Conservation (phyloP, 2,329 filamentous ascomycete species). For the Plenodomus biglobosus region DNA sequence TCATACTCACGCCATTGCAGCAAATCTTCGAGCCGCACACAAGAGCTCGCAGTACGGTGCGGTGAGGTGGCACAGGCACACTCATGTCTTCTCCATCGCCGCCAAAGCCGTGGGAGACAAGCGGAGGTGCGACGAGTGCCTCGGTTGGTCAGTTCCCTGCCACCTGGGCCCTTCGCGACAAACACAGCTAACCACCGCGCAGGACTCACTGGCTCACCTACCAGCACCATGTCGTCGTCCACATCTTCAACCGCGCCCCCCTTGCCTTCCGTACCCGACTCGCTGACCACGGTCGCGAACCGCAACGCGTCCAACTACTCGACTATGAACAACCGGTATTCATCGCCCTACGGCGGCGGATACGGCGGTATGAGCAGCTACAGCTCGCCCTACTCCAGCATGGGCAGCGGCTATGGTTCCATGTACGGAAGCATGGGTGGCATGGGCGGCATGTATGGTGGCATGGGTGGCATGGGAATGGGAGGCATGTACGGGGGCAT, state of each 20-base stretch:
- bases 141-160: conserved; percentile 40
- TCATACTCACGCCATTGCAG: conserved; percentile 11
- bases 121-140: conserved; percentile 58
- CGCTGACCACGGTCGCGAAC: conserved; percentile 77
- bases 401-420: conserved; percentile 49
- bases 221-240: conserved; percentile 44
- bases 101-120: conserved; percentile 95
- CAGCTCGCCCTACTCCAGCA: conserved; percentile 57
- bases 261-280: conserved; percentile 77
- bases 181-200: conserved; percentile 26
- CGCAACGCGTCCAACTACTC: conserved; percentile 86
- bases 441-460: conserved; percentile 48
- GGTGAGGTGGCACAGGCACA: conserved; percentile 27
- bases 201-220: conserved; percentile 40
- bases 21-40: conserved; percentile 3
- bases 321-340: conserved; percentile 57
- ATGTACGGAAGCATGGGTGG: conserved; percentile 47
- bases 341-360: conserved; percentile 52
- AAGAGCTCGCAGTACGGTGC: conserved; percentile 20
- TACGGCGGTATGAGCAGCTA: conserved; percentile 57
- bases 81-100: conserved; percentile 70
- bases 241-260: conserved; percentile 58
- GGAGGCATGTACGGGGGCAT: conserved; percentile 47
- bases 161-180: conserved; percentile 13
- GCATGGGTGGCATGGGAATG: conserved; percentile 41